A percentile compares a stretch with the other conserved stretches of the same genome.
phyloP scores from a whole-genome alignment of 805 yeast genomes.

The Maudiozyma bulderi region DNA sequence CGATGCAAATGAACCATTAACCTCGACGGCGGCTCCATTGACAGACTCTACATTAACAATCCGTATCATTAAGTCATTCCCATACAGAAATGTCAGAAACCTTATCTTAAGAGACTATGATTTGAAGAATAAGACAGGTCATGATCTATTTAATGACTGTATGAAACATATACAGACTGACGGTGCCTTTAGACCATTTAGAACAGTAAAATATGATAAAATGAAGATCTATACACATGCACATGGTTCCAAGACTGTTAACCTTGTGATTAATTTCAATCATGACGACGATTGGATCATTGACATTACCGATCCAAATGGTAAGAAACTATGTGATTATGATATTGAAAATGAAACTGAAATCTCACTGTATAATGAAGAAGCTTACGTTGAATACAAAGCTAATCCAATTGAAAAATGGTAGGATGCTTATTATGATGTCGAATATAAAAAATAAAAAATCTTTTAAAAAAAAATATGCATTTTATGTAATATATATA shows the following conservation, averaged over 20 bases:
- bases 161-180: constrained; percentile 39
- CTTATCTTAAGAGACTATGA: constrained; percentile 61
- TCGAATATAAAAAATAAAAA: background rate
- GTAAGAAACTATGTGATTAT: constrained; percentile 38
- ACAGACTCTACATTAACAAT: constrained; percentile 68
- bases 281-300: constrained; percentile 70
- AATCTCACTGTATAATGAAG: constrained; percentile 64
- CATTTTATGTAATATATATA: background rate
- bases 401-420: constrained; percentile 86
- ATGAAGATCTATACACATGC: constrained; percentile 89
- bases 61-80: constrained; percentile 83
- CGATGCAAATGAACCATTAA: constrained; percentile 60
- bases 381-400: constrained; percentile 59
- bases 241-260: constrained; percentile 88
- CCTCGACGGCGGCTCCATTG: constrained; percentile 64
- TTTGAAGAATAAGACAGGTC: constrained; percentile 57
- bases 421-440: constrained; percentile 31
- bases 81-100: constrained; percentile 79
- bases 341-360: constrained; percentile 86
- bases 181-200: constrained; percentile 71
- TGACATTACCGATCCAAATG: constrained; percentile 28
- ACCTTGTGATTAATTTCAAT: constrained; percentile 82
- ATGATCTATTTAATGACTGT: constrained; percentile 47
- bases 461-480: background rate
- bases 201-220: constrained; percentile 64